phyloP scores from a whole-genome alignment of 1,284 basidiomycete species.

The Sutorius eximius region DNA sequence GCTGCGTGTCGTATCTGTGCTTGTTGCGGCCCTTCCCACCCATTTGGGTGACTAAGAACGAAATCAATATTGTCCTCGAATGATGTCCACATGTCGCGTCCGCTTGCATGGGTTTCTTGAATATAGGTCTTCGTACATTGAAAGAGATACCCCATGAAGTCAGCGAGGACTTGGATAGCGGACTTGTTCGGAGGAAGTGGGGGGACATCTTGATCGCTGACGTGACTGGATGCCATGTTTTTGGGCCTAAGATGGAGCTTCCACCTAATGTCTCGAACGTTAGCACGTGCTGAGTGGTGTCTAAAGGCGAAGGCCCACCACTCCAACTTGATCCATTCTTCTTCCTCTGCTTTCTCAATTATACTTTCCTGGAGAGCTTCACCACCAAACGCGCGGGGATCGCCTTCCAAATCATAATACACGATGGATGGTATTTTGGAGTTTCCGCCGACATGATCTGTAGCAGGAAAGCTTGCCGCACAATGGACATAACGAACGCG shows the following conservation, averaged over 20 bases:
- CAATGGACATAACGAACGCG: background rate
- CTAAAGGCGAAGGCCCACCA: constrained; percentile 32
- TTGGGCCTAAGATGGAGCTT: constrained; percentile 37
- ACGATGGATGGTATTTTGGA: constrained; percentile 58
- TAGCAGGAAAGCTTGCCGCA: constrained; percentile 47
- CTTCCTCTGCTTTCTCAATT: constrained; percentile 45
- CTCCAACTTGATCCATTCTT: constrained; percentile 46
- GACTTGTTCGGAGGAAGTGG: constrained; percentile 43
- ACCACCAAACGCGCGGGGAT: constrained; percentile 48
- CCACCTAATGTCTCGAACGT: constrained; percentile 31
- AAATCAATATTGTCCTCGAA: constrained; percentile 35
- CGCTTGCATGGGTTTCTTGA: constrained; percentile 38
- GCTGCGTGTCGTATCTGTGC: constrained; percentile 39
- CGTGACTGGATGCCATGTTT: constrained; percentile 12
- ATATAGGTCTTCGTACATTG: constrained; percentile 40
- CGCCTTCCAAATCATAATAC: constrained; percentile 47
- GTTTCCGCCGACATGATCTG: constrained; percentile 51
- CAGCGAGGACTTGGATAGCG: constrained; percentile 45
- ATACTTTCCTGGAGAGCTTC: constrained; percentile 47
- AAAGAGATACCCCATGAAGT: constrained; percentile 46
- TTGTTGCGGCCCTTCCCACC: constrained; percentile 45
- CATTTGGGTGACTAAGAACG: constrained; percentile 43
- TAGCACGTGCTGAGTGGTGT: background rate
- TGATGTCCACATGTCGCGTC: constrained; percentile 37
- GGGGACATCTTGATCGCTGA: constrained; percentile 36